Conservation (phyloP, 257 asterid genomes). For the Verbena officinalis region DNA sequence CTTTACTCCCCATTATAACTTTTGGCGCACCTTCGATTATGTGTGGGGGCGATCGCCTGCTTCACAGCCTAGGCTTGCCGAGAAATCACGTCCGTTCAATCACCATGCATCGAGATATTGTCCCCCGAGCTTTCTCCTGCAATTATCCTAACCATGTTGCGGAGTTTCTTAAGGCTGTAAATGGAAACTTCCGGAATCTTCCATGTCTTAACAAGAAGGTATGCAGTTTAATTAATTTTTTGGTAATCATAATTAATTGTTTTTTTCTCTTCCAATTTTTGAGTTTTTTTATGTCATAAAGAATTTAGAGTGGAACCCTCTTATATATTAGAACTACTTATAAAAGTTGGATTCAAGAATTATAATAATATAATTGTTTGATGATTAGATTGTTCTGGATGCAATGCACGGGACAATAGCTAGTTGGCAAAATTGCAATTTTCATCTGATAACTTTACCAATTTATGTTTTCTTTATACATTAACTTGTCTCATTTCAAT, state of each 20-base stretch:
- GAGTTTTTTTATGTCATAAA: neutral
- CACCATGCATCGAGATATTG: constrained; percentile 92
- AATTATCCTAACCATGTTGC: constrained; percentile 87
- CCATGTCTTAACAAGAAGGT: constrained; percentile 91
- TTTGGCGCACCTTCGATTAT: constrained; percentile 87
- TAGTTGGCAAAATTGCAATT: no score
- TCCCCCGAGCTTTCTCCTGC: constrained; percentile 97
- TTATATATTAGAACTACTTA: no score
- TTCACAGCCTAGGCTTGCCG: constrained; percentile 68
- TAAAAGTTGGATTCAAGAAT: no score
- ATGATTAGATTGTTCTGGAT: no score
- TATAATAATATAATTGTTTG: no score
- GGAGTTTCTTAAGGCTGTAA: constrained; percentile 84
- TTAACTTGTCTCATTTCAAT: no score
- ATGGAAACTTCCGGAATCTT: constrained; percentile 74
- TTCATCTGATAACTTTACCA: no score
- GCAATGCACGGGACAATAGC: no score
- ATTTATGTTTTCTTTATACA: no score
- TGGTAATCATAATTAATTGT: no score
- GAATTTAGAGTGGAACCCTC: neutral
- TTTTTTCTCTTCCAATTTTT: no score
- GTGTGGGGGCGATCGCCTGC: constrained; percentile 94
- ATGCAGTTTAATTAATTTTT: no score
- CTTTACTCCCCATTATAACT: constrained; percentile 86
- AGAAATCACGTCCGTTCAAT: constrained; percentile 70